Evolutionary conservation across 352 stramenopile species (phyloP).

Genomic region (Phytophthora hybrid): DNA sequence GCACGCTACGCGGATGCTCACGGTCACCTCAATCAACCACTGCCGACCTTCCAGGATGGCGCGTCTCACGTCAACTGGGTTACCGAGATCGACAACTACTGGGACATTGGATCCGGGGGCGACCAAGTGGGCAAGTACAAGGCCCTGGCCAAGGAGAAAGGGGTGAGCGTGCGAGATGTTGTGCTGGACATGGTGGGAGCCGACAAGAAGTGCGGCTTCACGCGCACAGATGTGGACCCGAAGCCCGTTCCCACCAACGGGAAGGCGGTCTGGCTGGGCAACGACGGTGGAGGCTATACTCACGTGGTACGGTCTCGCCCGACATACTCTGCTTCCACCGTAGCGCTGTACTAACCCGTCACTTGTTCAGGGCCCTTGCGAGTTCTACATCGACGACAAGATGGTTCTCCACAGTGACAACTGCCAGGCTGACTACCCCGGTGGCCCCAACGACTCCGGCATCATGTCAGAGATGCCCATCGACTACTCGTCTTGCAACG

Average conservation of each 20-base stretch:
- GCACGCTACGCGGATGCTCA: conserved; percentile 21
- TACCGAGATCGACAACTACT: conserved; percentile 37
- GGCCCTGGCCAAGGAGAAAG: conserved; percentile 39
- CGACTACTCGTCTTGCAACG: conserved; percentile 25
- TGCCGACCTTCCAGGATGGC: conserved; percentile 24
- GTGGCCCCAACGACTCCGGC: conserved; percentile 22
- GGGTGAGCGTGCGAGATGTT: conserved; percentile 41
- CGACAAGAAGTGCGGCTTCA: conserved; percentile 46
- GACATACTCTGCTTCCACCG: no score
- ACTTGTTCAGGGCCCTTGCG: conserved; percentile 37
- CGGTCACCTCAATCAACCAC: conserved; percentile 32
- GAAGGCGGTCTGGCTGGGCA: conserved; percentile 40
- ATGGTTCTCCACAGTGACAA: conserved; percentile 48
- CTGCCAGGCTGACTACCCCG: conserved; percentile 44
- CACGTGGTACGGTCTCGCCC: conserved; percentile 12
- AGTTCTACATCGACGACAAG: conserved; percentile 58
- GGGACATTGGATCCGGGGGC: conserved; percentile 37
- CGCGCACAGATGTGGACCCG: conserved; percentile 2
- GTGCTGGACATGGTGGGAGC: conserved; percentile 41
- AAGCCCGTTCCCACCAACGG: conserved; percentile 26
- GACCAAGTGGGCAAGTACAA: conserved; percentile 44
- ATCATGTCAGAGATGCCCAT: conserved; percentile 41
- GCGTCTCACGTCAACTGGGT: conserved; percentile 22
- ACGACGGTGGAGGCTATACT: conserved; percentile 41
- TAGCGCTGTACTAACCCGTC: no score